Percentiles rank a stretch among this genome's conserved stretches.
These are phyloP conservation scores for Termitomyces sp. DNA, from an alignment of 768 basidiomycete species.

Conservation along the genomic window DNA sequence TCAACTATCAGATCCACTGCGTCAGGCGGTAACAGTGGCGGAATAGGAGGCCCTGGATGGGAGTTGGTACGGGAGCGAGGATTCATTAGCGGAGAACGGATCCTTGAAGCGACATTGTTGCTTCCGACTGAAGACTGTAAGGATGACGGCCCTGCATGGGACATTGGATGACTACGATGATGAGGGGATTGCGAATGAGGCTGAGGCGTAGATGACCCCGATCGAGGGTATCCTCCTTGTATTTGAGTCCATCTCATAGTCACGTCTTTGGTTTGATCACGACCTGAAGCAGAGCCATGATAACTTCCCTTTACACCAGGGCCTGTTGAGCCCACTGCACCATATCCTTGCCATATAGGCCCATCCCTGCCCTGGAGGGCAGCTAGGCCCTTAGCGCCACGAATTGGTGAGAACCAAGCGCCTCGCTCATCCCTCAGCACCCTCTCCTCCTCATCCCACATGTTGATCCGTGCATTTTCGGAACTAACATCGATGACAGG, in stretches of 20 bases:
- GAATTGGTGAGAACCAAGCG: slow-evolving; percentile 65
- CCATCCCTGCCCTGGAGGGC: slow-evolving; percentile 33
- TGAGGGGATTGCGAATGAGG: slow-evolving; percentile 22
- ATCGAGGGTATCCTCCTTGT: slow-evolving; percentile 15
- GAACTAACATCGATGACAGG: slow-evolving; percentile 87
- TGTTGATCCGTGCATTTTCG: slow-evolving; percentile 57
- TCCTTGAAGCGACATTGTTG: slow-evolving; percentile 18
- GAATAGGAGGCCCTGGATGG: background rate
- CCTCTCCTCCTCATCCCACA: slow-evolving; percentile 86
- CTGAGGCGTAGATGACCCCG: slow-evolving; percentile 12
- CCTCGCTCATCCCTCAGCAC: slow-evolving; percentile 73
- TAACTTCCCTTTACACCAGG: background rate
- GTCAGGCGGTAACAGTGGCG: slow-evolving; percentile 51
- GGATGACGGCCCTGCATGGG: slow-evolving; percentile 10
- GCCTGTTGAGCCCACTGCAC: slow-evolving; percentile 41
- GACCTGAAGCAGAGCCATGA: slow-evolving; percentile 20
- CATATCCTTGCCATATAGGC: slow-evolving; percentile 54
- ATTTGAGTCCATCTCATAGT: slow-evolving; percentile 40
- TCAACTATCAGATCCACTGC: slow-evolving; percentile 90
- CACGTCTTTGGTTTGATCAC: slow-evolving; percentile 39
- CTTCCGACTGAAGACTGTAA: slow-evolving; percentile 26
- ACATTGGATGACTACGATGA: slow-evolving; percentile 5
- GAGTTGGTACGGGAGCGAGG: slow-evolving; percentile 31
- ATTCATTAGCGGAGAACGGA: slow-evolving; percentile 26
- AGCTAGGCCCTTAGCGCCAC: slow-evolving; percentile 40